Evolutionary conservation across 2,329 filamentous ascomycete species (phyloP).

Genomic region (Phialocephala subalpina): DNA sequence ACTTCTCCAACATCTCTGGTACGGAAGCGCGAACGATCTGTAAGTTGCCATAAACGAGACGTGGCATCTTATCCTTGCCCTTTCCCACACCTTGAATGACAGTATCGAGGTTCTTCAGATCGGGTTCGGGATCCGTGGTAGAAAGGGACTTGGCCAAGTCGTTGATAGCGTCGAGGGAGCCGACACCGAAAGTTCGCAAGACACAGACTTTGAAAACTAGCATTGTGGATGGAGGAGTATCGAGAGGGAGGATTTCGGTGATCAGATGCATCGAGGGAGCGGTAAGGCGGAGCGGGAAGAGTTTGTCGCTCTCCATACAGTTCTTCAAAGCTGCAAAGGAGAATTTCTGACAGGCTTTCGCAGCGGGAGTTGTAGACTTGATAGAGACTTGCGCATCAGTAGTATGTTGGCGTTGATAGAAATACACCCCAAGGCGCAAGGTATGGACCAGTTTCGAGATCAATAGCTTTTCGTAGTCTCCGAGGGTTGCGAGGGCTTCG

Average conservation of each 20-base stretch:
- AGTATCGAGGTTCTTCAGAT: background rate
- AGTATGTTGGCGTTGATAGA: background rate
- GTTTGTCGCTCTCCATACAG: conserved; percentile 12
- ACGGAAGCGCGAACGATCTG: conserved; percentile 18
- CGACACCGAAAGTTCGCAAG: conserved; percentile 22
- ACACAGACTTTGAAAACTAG: conserved; percentile 24
- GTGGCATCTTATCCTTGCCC: background rate
- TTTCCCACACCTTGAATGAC: conserved; percentile 1
- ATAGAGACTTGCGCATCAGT: background rate
- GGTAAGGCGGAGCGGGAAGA: conserved; percentile 24
- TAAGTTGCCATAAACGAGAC: conserved; percentile 21
- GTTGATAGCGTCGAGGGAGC: background rate
- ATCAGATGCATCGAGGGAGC: conserved; percentile 22
- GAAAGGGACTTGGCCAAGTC: background rate
- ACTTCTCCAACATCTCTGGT: conserved; percentile 13
- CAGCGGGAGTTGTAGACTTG: background rate
- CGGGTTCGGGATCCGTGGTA: background rate
- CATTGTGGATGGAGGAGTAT: background rate
- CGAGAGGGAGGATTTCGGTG: background rate
- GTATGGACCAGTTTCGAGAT: background rate
- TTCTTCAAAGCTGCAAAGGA: background rate
- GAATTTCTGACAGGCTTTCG: background rate
- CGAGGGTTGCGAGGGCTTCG: background rate
- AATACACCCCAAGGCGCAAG: background rate
- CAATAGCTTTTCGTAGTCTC: background rate